Percentiles rank a stretch among this genome's conserved stretches.
Evolutionary conservation across 2,329 filamentous ascomycete genomes (phyloP).

Genomic region (Cercospora nicotianae): DNA sequence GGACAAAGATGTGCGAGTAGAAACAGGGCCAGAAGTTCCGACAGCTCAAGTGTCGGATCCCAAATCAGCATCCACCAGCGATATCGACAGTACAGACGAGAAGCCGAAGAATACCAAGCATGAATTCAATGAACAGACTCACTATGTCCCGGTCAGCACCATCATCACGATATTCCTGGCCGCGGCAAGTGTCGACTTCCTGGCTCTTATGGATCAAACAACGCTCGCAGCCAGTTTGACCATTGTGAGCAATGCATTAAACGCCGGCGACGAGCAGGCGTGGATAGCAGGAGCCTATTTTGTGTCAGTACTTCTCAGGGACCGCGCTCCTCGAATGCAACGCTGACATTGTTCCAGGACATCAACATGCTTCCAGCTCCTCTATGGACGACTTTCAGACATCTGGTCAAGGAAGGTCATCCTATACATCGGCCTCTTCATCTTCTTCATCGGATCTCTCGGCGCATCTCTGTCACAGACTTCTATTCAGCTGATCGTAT

Average conservation of each 20-base stretch:
- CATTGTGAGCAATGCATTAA: constrained; percentile 54
- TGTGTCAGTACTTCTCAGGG: constrained; percentile 36
- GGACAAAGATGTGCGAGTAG: constrained; percentile 14
- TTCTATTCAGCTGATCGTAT: constrained; percentile 50
- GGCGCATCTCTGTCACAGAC: constrained; percentile 26
- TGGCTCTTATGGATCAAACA: constrained; percentile 60
- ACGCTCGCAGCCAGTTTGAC: constrained; percentile 57
- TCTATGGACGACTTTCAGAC: constrained; percentile 65
- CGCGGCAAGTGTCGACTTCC: constrained; percentile 56
- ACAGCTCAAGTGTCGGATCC: neutral
- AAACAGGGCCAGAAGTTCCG: constrained; percentile 6
- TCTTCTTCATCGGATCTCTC: constrained; percentile 54
- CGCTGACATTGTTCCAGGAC: constrained; percentile 19
- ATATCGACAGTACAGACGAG: constrained; percentile 12
- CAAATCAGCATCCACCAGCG: constrained; percentile 4
- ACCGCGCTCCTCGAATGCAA: neutral
- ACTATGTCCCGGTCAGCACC: constrained; percentile 54
- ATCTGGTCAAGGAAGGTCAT: constrained; percentile 67
- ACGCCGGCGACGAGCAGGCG: constrained; percentile 52
- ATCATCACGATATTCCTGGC: constrained; percentile 61
- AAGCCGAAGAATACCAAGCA: constrained; percentile 20
- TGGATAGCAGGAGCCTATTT: constrained; percentile 61
- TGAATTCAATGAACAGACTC: constrained; percentile 57
- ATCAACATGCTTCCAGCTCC: constrained; percentile 52
- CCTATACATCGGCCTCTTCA: constrained; percentile 58